A percentile compares a stretch with the other conserved stretches of the same genome.
Evolutionary conservation across 169 alveolate species (phyloP).

Genomic region (Miamiensis avidus): DNA sequence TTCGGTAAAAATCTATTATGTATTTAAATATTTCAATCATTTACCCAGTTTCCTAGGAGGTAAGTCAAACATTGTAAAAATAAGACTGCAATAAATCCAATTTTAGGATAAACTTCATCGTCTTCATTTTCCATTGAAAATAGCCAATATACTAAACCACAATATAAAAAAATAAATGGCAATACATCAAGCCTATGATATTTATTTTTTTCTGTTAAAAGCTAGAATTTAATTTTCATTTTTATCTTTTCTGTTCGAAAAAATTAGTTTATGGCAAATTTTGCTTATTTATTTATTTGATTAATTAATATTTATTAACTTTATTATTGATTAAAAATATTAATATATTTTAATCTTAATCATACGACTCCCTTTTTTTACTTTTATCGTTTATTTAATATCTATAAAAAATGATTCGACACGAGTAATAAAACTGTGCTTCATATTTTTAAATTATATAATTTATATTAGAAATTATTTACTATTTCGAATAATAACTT

Average conservation of each 20-base stretch:
- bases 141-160: slow-evolving; percentile 17
- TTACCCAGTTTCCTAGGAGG: slow-evolving; percentile 33
- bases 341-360: too few species aligned
- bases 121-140: slow-evolving; percentile 23
- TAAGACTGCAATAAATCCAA: slow-evolving; percentile 21
- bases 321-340: too few species aligned
- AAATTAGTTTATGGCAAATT: too few species aligned
- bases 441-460: too few species aligned
- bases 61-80: slow-evolving; percentile 35
- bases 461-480: too few species aligned
- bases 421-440: too few species aligned
- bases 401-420: too few species aligned
- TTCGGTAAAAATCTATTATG: too few species aligned
- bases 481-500: too few species aligned
- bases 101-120: slow-evolving; percentile 28
- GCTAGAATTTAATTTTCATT: slow-evolving; percentile 23
- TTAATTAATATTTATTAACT: too few species aligned
- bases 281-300: background rate
- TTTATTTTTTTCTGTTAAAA: slow-evolving; percentile 27
- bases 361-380: background rate
- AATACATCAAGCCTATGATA: slow-evolving; percentile 26
- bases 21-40: too few species aligned
- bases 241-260: too few species aligned
- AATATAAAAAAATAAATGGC: slow-evolving; percentile 26
- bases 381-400: background rate